Evolutionary conservation across 208 protist genomes (phyloP).

Genomic region (Trichomonas tenax): DNA sequence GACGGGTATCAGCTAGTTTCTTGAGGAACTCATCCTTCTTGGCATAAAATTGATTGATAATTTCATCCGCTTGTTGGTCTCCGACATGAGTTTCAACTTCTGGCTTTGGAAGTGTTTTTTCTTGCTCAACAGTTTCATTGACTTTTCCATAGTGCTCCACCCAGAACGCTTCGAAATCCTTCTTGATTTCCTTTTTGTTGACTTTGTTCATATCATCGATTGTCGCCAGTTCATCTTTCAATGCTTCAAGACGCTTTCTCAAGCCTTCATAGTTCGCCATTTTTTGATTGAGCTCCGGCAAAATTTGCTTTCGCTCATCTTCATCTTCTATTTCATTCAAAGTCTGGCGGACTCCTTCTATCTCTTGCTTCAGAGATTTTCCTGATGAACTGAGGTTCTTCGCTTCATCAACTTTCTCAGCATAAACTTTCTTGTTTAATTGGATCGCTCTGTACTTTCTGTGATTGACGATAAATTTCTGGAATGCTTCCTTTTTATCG

Average conservation of each 20-base stretch:
- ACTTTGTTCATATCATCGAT: neutral
- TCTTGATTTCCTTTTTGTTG: neutral
- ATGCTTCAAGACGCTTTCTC: neutral
- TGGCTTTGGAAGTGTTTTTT: neutral
- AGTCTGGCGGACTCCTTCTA: neutral
- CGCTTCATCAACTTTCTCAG: neutral
- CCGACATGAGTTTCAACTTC: neutral
- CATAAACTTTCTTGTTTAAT: neutral
- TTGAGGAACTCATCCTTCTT: neutral
- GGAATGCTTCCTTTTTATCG: neutral
- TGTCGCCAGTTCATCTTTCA: neutral
- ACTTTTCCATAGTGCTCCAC: neutral
- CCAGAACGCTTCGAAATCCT: neutral
- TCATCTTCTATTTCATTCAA: neutral
- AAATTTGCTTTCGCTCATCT: neutral
- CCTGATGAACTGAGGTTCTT: neutral
- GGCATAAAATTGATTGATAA: neutral
- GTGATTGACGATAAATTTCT: neutral
- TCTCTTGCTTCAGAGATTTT: neutral
- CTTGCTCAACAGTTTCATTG: neutral
- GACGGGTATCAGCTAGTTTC: neutral
- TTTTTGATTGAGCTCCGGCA: neutral
- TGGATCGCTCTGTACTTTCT: neutral
- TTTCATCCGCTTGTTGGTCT: neutral
- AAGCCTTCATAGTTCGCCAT: neutral